Evolutionary conservation across 2,329 filamentous ascomycete species (phyloP).

Genomic region (Aspergillus fumigatiaffinis): DNA sequence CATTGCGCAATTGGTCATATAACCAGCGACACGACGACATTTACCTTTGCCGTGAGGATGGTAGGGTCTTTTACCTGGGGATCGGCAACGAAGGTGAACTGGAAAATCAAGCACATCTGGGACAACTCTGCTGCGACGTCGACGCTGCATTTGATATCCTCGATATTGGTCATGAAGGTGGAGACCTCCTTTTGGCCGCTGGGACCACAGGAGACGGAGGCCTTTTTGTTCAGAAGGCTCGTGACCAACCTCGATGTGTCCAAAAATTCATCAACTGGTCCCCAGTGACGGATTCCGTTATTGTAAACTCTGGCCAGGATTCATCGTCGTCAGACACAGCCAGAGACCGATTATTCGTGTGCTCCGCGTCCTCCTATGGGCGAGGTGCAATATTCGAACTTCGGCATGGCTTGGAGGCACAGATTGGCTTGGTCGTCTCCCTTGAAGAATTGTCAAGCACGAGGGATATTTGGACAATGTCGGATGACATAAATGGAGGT

Average conservation of each 20-base stretch:
- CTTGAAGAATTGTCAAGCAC: slow-evolving; percentile 40
- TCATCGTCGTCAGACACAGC: slow-evolving; percentile 19
- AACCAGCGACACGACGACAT: slow-evolving; percentile 68
- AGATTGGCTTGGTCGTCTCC: slow-evolving; percentile 49
- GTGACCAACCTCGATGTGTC: slow-evolving; percentile 51
- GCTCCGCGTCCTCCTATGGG: slow-evolving; percentile 57
- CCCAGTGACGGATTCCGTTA: slow-evolving; percentile 47
- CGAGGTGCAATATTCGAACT: slow-evolving; percentile 65
- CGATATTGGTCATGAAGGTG: slow-evolving; percentile 59
- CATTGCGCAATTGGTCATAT: slow-evolving; percentile 62
- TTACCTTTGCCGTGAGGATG: slow-evolving; percentile 85
- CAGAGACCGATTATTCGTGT: slow-evolving; percentile 62
- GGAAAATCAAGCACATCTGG: slow-evolving; percentile 56
- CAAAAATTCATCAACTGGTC: slow-evolving; percentile 62
- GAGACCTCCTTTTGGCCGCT: slow-evolving; percentile 75
- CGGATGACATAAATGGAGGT: slow-evolving; percentile 26
- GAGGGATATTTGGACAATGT: slow-evolving; percentile 43
- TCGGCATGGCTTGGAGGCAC: slow-evolving; percentile 66
- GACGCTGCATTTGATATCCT: slow-evolving; percentile 74
- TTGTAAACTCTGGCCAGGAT: slow-evolving; percentile 22
- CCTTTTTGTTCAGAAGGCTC: slow-evolving; percentile 65
- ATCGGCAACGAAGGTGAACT: slow-evolving; percentile 56
- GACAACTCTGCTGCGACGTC: slow-evolving; percentile 68
- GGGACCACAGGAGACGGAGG: slow-evolving; percentile 75
- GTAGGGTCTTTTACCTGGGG: slow-evolving; percentile 69